A percentile compares a stretch with the other conserved stretches of the same genome.
These are phyloP conservation scores for Colletotrichum sp. DNA, from an alignment of 2,329 filamentous ascomycete species.

Conservation along the genomic window DNA sequence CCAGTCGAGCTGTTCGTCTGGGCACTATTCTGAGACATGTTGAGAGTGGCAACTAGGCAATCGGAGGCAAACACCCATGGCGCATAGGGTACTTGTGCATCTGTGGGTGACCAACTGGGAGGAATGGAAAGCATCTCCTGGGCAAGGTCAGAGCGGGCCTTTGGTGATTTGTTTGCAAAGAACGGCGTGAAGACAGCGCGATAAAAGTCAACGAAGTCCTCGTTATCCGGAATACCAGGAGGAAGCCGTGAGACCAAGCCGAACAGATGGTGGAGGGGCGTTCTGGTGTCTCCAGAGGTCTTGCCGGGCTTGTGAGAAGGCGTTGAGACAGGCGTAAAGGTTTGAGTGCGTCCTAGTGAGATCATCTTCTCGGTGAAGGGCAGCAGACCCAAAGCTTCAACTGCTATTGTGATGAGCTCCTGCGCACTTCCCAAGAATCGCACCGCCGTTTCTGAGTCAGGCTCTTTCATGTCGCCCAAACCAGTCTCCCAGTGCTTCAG, in stretches of 20 bases:
- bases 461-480: conserved; percentile 55
- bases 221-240: conserved; percentile 51
- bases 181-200: conserved; percentile 63
- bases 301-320: conserved; percentile 68
- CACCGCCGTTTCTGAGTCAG: conserved; percentile 50
- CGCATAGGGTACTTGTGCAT: conserved; percentile 50
- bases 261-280: conserved; percentile 71
- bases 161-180: conserved; percentile 53
- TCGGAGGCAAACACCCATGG: conserved; percentile 58
- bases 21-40: conserved; percentile 42
- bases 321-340: conserved; percentile 67
- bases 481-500: conserved; percentile 71
- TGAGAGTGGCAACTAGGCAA: conserved; percentile 19
- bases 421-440: conserved; percentile 62
- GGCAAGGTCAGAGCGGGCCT: conserved; percentile 49
- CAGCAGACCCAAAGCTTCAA: conserved; percentile 59
- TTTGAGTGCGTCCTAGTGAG: conserved; percentile 55
- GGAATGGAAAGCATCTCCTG: conserved; percentile 56
- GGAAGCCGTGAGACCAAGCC: conserved; percentile 61
- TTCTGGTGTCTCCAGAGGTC: conserved; percentile 54
- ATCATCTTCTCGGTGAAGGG: conserved; percentile 69
- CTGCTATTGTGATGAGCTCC: conserved; percentile 52
- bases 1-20: conserved; percentile 42
- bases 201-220: conserved; percentile 51
- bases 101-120: conserved; percentile 38